phyloP scores from a whole-genome alignment of 2,329 filamentous ascomycete species.

The Torrubiella hemipterigena region DNA sequence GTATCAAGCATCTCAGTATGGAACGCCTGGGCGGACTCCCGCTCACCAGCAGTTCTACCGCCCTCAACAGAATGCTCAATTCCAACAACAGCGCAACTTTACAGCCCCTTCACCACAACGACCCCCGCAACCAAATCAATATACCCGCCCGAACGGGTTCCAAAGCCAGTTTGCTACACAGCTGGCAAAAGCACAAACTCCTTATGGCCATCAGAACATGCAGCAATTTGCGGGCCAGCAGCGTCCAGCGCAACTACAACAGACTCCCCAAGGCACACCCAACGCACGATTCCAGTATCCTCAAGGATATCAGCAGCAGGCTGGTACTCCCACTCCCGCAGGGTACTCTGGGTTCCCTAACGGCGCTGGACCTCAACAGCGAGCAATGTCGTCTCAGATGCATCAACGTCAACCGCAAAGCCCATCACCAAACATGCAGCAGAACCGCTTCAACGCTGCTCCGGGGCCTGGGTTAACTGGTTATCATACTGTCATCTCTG shows the following conservation, averaged over 20 bases:
- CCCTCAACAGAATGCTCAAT: slow-evolving; percentile 9
- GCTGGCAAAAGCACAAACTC: slow-evolving; percentile 37
- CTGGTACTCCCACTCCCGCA: slow-evolving; percentile 22
- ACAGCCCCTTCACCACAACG: slow-evolving; percentile 18
- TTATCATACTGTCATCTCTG: slow-evolving; percentile 36
- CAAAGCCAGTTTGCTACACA: slow-evolving; percentile 34
- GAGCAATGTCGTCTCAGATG: slow-evolving; percentile 33
- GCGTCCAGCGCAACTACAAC: slow-evolving; percentile 29
- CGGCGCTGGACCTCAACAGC: slow-evolving; percentile 25
- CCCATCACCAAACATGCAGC: slow-evolving; percentile 25
- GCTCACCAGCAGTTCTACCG: slow-evolving; percentile 26
- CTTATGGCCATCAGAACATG: slow-evolving; percentile 39
- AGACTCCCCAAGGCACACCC: slow-evolving; percentile 29
- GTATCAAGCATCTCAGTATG: slow-evolving; percentile 34
- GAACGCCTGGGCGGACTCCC: slow-evolving; percentile 32
- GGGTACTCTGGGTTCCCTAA: slow-evolving; percentile 28
- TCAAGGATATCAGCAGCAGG: slow-evolving; percentile 24
- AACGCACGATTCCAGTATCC: slow-evolving; percentile 29
- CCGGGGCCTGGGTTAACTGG: slow-evolving; percentile 28
- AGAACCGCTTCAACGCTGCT: slow-evolving; percentile 17
- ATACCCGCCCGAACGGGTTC: slow-evolving; percentile 37
- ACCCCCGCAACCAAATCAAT: slow-evolving; percentile 32
- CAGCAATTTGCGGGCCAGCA: slow-evolving; percentile 34
- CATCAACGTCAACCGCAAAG: slow-evolving; percentile 23
- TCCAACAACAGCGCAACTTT: slow-evolving; percentile 22